Evolutionary conservation across 345 rosid genomes (phyloP).

Genomic region (Erucastrum elatum): DNA sequence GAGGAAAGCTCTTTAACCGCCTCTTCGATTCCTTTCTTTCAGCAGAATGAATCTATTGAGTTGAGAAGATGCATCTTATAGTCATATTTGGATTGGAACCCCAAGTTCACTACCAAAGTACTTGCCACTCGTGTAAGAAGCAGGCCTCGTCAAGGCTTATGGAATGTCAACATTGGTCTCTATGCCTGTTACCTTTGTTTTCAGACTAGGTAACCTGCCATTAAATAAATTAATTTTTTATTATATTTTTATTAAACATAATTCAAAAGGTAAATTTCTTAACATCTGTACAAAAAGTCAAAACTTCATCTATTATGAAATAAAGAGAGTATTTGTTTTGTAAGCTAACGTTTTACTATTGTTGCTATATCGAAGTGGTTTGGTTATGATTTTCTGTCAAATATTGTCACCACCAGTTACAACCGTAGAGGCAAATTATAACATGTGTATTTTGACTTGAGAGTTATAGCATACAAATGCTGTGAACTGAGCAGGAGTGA

Average conservation of each 20-base stretch:
- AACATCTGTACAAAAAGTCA: too few species aligned
- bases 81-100: slow-evolving; percentile 85
- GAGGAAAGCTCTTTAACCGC: slow-evolving; percentile 61
- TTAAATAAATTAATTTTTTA: not conserved
- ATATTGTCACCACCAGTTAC: too few species aligned
- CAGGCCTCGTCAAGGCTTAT: slow-evolving; percentile 77
- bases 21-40: slow-evolving; percentile 37
- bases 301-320: too few species aligned
- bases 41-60: slow-evolving; percentile 55
- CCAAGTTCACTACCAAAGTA: slow-evolving; percentile 94
- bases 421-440: too few species aligned
- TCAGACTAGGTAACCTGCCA: slow-evolving; percentile 73
- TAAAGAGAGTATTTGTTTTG: too few species aligned
- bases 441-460: too few species aligned
- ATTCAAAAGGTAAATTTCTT: too few species aligned
- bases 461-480: not conserved
- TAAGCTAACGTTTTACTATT: too few species aligned
- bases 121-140: slow-evolving; percentile 70
- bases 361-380: too few species aligned
- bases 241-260: too few species aligned
- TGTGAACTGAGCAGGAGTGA: not conserved
- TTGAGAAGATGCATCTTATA: slow-evolving; percentile 61
- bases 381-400: too few species aligned
- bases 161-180: slow-evolving; percentile 94
- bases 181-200: slow-evolving; percentile 87